Evolutionary conservation across 805 yeast genomes (phyloP).

Genomic region (Nakazawaea holstii): DNA sequence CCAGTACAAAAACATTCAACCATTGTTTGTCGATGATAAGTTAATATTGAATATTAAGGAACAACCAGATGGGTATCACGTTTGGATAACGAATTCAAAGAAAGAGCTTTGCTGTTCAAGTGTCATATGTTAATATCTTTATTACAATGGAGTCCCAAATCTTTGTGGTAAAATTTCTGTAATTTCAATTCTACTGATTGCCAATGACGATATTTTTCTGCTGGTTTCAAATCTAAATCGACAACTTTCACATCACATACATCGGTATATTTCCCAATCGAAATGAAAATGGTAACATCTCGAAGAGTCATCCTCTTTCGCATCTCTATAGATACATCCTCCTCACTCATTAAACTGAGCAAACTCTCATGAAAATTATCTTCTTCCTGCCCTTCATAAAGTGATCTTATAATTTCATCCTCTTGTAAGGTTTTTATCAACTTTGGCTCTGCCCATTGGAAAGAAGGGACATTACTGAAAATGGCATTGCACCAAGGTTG

Average conservation of each 20-base stretch:
- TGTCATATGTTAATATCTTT: neutral
- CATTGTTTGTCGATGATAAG: slow-evolving; percentile 39
- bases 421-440: slow-evolving; percentile 18
- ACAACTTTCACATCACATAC: slow-evolving; percentile 25
- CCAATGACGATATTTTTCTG: slow-evolving; percentile 41
- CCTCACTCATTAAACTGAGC: slow-evolving; percentile 22
- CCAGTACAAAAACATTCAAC: slow-evolving; percentile 44
- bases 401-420: slow-evolving; percentile 12
- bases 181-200: slow-evolving; percentile 19
- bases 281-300: slow-evolving; percentile 45
- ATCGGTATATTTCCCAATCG: slow-evolving; percentile 26
- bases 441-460: slow-evolving; percentile 27
- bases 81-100: slow-evolving; percentile 3
- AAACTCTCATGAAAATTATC: slow-evolving; percentile 28
- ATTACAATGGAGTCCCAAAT: neutral
- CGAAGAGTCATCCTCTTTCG: slow-evolving; percentile 44
- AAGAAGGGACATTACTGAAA: slow-evolving; percentile 20
- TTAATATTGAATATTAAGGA: slow-evolving; percentile 21
- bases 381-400: slow-evolving; percentile 28
- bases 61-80: slow-evolving; percentile 8
- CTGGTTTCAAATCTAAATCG: slow-evolving; percentile 46
- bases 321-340: slow-evolving; percentile 36
- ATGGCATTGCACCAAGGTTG: slow-evolving; percentile 30
- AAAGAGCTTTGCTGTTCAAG: neutral
- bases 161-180: slow-evolving; percentile 1